Conservation (phyloP, 495 filamentous ascomycete genomes). For the Neurospora tetrasperma region DNA sequence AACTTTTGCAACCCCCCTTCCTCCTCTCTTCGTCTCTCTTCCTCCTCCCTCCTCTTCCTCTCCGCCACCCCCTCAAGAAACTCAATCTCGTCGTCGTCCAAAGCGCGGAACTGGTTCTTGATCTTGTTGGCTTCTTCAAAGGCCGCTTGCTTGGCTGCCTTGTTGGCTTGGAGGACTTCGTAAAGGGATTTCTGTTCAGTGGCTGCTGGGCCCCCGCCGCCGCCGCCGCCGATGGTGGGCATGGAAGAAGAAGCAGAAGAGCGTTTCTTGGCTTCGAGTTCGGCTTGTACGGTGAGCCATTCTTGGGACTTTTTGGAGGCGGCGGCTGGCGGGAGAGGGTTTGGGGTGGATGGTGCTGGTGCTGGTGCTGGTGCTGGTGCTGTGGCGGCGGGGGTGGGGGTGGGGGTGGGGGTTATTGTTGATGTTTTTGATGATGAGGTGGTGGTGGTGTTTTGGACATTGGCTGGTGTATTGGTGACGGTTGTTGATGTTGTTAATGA, state of each 20-base stretch:
- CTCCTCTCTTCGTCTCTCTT: conserved; percentile 61
- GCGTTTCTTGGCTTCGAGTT: conserved; percentile 48
- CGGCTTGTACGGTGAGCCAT: conserved; percentile 67
- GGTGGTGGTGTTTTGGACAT: neutral
- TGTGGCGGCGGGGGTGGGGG: neutral
- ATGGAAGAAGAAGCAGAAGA: neutral
- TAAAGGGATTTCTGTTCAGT: conserved; percentile 60
- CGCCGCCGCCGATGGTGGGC: neutral
- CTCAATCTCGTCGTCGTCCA: conserved; percentile 90
- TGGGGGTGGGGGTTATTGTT: neutral
- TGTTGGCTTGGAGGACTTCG: conserved; percentile 86
- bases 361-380: neutral
- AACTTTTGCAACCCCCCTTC: conserved; percentile 62
- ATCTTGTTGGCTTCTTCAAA: conserved; percentile 84
- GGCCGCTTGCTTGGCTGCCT: conserved; percentile 93
- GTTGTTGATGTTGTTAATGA: neutral
- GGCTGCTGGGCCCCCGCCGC: neutral
- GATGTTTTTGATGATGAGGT: neutral
- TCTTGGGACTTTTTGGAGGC: conserved; percentile 15
- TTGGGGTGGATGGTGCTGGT: neutral
- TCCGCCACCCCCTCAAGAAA: conserved; percentile 75
- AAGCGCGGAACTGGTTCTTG: conserved; percentile 86
- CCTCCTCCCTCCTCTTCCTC: conserved; percentile 60
- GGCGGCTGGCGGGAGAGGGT: neutral
- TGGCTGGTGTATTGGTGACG: neutral